Evolutionary conservation across 2,329 filamentous ascomycete species (phyloP).

Genomic region (Delphinella strobiligena): DNA sequence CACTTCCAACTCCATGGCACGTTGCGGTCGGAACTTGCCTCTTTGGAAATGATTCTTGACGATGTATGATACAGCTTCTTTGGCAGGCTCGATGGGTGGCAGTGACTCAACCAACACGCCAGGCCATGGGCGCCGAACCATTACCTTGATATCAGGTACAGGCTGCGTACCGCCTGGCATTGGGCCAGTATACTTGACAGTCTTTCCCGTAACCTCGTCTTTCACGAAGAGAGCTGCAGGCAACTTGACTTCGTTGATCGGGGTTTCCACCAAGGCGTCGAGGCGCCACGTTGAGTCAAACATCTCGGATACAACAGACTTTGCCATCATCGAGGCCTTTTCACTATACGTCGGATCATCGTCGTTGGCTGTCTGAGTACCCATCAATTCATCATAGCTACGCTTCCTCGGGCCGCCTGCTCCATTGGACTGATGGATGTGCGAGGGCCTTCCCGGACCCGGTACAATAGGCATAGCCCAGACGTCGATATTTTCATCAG

Average conservation of each 20-base stretch:
- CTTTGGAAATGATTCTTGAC: conserved; percentile 63
- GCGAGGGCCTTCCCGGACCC: neutral
- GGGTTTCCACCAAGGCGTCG: conserved; percentile 56
- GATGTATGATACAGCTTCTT: conserved; percentile 72
- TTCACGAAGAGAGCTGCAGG: conserved; percentile 61
- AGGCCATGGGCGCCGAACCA: conserved; percentile 70
- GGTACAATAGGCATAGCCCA: conserved; percentile 62
- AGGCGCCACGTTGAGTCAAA: conserved; percentile 65
- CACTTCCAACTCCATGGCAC: conserved; percentile 55
- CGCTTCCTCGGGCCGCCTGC: conserved; percentile 21
- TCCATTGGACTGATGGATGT: neutral
- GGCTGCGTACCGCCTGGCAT: conserved; percentile 38
- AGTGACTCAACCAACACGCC: conserved; percentile 50
- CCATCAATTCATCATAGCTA: conserved; percentile 22
- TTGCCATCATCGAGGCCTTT: conserved; percentile 32
- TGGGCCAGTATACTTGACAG: conserved; percentile 61
- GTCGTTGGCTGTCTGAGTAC: conserved; percentile 12
- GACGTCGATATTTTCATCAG: conserved; percentile 65
- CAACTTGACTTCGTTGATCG: conserved; percentile 52
- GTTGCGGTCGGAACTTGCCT: conserved; percentile 63
- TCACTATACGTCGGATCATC: conserved; percentile 25
- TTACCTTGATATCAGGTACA: conserved; percentile 53
- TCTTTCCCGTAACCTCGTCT: conserved; percentile 46
- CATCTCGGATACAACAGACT: conserved; percentile 59
- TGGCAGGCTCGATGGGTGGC: conserved; percentile 54